These are phyloP conservation scores for Lachancea mirantina DNA, from an alignment of 805 yeast genomes.

Conservation along the genomic window DNA sequence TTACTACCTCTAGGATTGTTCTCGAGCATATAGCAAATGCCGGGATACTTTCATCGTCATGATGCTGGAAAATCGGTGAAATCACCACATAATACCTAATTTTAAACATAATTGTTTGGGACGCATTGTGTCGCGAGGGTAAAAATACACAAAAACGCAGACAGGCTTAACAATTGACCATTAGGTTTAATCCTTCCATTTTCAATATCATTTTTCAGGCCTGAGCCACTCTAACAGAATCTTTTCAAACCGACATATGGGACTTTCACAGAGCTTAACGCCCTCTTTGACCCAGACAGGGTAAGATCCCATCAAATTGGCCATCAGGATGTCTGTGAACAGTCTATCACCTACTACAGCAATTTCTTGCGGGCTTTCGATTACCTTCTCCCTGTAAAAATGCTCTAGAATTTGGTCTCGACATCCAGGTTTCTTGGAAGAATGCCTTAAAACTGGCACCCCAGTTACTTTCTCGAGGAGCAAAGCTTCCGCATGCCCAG, in stretches of 20 bases:
- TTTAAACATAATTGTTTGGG: too few relatives aligned
- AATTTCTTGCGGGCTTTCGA: constrained; percentile 49
- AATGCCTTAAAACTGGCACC: constrained; percentile 60
- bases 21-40: too few relatives aligned
- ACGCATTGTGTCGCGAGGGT: too few relatives aligned
- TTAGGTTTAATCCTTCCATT: too few relatives aligned
- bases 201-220: background rate
- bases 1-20: too few relatives aligned
- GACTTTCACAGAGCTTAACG: constrained; percentile 34
- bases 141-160: too few relatives aligned
- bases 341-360: constrained; percentile 88
- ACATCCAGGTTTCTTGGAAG: constrained; percentile 80
- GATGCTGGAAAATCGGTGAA: too few relatives aligned
- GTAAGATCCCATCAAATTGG: constrained; percentile 83
- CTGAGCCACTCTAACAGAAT: constrained; percentile 5
- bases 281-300: constrained; percentile 83
- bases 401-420: constrained; percentile 57
- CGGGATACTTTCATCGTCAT: too few relatives aligned
- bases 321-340: constrained; percentile 89
- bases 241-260: constrained; percentile 5
- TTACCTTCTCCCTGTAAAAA: constrained; percentile 43
- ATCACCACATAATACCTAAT: too few relatives aligned
- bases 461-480: constrained; percentile 58
- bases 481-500: constrained; percentile 49
- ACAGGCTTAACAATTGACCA: too few relatives aligned